Evolutionary conservation across 257 asterid species (phyloP), one percentile per base, ranked within the genome.

Genomic region (Capsicum rhomboideum): DNA sequence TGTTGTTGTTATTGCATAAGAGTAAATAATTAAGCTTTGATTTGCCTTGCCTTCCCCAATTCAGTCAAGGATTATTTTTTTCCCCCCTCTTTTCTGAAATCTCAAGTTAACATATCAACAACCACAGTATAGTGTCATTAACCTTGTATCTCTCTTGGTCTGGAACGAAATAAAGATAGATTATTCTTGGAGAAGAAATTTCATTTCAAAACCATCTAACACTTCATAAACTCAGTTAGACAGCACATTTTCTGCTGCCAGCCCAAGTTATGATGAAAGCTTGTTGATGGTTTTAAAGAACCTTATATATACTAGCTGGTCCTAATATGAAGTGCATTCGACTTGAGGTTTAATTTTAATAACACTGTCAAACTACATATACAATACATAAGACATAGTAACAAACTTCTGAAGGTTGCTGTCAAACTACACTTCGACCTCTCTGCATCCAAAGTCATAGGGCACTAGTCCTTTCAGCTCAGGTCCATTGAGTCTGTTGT

Each of bases 381-480:
- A 75, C 44, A 75, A 49, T 49, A 49, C 81, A 49, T 16, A 74
- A 26, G 34, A 49, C 49, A 49, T 26, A 6, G 6, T 74, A 75
- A 59, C 77, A 67, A 80, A 18, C 42, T 71, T 80, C 23, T 1
- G n/a, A 53, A 68, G 77, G 71, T 34, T 69, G 75, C 6, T 72
- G 26, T 53, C 72, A 28, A 78, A 82, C 78, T 53, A 46, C 46
- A 42, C 34, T 50, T 66, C 20, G 6, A 26, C 29, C 40, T 85
- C 80, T 91, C 78, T 91, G 95, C 99, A 95, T 66, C 97, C 98
- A 21, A 95, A 95, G 88, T 95, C 99, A 17, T 93, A 94, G 2
- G 95, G 85, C 83, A 90, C 99, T 91, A 95, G 85, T 63, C 98
- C 98, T 82, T 93, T 91, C 90, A 93, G 87, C 90, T 95, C 98